Conservation (phyloP, 2,329 filamentous ascomycete species). For the Colletotrichum theobromicola region DNA sequence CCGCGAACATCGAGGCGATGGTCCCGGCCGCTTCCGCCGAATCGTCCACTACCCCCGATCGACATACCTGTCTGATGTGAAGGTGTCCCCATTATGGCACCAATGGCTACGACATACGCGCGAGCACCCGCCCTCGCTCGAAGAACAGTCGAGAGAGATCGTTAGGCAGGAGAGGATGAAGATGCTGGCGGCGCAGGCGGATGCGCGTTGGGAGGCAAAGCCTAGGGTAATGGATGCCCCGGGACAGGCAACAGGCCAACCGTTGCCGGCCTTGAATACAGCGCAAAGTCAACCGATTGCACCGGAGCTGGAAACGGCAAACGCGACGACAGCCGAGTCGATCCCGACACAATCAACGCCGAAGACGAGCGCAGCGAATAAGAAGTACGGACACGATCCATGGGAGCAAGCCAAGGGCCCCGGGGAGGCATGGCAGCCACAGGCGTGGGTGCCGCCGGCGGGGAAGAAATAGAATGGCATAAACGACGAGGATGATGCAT, state of each 20-base stretch:
- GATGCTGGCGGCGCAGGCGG: conserved; percentile 63
- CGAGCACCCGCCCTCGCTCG: conserved; percentile 55
- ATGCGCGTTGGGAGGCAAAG: conserved; percentile 69
- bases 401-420: conserved; percentile 63
- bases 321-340: neutral
- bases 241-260: conserved; percentile 29
- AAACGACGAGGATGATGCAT: neutral
- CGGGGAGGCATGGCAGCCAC: conserved; percentile 71
- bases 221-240: conserved; percentile 51
- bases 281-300: conserved; percentile 14
- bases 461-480: conserved; percentile 29
- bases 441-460: conserved; percentile 62
- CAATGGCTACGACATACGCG: conserved; percentile 72
- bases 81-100: conserved; percentile 68
- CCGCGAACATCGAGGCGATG: conserved; percentile 50
- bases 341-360: neutral
- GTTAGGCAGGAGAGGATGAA: conserved; percentile 58
- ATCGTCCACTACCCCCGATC: conserved; percentile 64
- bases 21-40: conserved; percentile 57
- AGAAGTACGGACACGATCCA: conserved; percentile 48
- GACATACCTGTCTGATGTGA: conserved; percentile 59
- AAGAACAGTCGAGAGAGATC: conserved; percentile 61
- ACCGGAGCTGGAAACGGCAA: conserved; percentile 9
- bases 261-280: conserved; percentile 30
- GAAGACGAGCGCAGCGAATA: neutral